Evolutionary conservation across 495 filamentous ascomycete species (phyloP).

Genomic region (Saxispiralis lemnorum): DNA sequence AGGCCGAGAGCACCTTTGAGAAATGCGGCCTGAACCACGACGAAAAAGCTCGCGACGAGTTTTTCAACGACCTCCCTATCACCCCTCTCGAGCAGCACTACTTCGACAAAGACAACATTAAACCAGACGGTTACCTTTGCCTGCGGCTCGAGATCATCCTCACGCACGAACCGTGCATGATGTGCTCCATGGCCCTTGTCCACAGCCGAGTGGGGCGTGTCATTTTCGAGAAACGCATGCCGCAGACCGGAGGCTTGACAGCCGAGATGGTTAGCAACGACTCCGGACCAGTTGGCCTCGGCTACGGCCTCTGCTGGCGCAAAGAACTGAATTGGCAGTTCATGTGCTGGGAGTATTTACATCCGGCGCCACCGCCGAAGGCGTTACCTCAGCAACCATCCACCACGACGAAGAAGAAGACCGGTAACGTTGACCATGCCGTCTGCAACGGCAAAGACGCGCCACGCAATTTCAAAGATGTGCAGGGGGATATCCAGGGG

Average conservation of each 20-base stretch:
- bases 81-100: conserved; percentile 19
- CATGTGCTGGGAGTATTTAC: conserved; percentile 57
- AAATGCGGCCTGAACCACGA: conserved; percentile 10
- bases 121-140: conserved; percentile 76
- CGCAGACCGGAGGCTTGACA: conserved; percentile 40
- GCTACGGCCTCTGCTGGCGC: conserved; percentile 81
- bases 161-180: conserved; percentile 86
- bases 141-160: conserved; percentile 78
- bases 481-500: background rate
- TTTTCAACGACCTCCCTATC: conserved; percentile 25
- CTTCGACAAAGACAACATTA: conserved; percentile 27
- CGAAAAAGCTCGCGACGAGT: conserved; percentile 13
- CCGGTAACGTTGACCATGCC: too few species aligned
- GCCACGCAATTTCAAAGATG: too few species aligned
- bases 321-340: conserved; percentile 85
- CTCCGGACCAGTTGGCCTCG: conserved; percentile 23
- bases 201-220: conserved; percentile 75
- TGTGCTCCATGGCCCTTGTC: conserved; percentile 89
- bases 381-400: background rate
- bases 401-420: too few species aligned
- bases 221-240: conserved; percentile 54
- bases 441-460: background rate
- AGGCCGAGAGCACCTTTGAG: conserved; percentile 9
- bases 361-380: background rate
- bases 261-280: conserved; percentile 23